Evolutionary conservation across 805 yeast species (phyloP), one percentile per base, ranked within the genome.

Genomic region (Saccharomyces cerevisiae): DNA sequence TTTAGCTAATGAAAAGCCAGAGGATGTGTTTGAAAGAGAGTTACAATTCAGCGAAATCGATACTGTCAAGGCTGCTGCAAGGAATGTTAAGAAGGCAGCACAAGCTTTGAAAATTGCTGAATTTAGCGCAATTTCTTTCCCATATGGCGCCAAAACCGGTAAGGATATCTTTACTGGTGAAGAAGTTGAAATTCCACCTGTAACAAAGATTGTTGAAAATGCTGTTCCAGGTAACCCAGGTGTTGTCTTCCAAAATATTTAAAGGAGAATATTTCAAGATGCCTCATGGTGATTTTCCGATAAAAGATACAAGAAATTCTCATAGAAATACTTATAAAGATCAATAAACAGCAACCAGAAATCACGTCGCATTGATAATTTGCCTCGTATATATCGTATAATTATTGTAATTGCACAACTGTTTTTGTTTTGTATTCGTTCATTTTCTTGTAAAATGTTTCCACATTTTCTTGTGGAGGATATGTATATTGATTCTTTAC

Each of bases 161-260:
- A 76, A 68, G 57, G 83, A 89, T 63, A 70, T 87, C 53, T 61
- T 82, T 51, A 79, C 91, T 50, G 91, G 87, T 49, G 86, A 82
- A 65, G 80, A 78, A 53, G 85, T 84, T 55, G 86, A 79, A 61
- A 77, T 90, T 59, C 78, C 83, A 41, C 60, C 66, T 53, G 74
- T 79, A 52, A 80, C 84, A 49, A 90, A 87, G 77, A 79, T 83
- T 46, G 77, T 87, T 56, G 96, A 88, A 59, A 78, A 78, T 57
- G 91, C 98, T 28, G 85, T 87, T 59, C 99, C 99, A 49, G 98
- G 98, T 57, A 80, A 81, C 61, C 98, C 99, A 41, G 97, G 96
- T 65, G 82, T 92, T 65, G 71, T 83, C 58, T 78, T 92, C 59
- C 81, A 75, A 61, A 91, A 91, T 71, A 66, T 85, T 49, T 79